These are phyloP conservation scores for Ilex paraguariensis DNA, from an alignment of 305 asterid species.

Conservation along the genomic window DNA sequence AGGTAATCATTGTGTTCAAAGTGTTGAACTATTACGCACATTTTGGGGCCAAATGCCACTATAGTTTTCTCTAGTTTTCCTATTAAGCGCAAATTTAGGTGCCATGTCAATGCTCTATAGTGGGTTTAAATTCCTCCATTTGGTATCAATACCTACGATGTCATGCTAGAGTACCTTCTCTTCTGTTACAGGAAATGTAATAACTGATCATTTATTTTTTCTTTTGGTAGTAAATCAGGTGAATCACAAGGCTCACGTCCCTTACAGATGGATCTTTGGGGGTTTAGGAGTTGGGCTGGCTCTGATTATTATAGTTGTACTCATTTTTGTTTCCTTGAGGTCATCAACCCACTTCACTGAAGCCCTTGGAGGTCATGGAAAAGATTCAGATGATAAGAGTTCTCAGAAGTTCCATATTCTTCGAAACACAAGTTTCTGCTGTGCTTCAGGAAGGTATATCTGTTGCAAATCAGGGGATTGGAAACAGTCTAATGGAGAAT, in stretches of 20 bases:
- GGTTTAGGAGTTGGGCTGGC: conserved; percentile 66
- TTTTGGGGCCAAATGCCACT: no score
- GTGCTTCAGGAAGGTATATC: conserved; percentile 65
- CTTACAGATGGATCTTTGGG: conserved; percentile 90
- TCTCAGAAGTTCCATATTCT: conserved; percentile 78
- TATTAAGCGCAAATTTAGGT: neutral
- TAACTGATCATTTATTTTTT: neutral
- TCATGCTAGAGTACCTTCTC: conserved; percentile 3
- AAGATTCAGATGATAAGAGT: conserved; percentile 46
- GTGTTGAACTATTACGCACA: neutral
- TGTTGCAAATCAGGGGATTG: conserved; percentile 52
- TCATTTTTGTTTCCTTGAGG: conserved; percentile 51
- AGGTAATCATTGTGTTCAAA: conserved; percentile 38
- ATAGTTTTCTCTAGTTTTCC: neutral
- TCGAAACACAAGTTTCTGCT: conserved; percentile 72
- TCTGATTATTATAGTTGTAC: conserved; percentile 40
- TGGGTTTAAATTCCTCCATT: no score
- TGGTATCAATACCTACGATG: neutral
- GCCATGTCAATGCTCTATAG: no score
- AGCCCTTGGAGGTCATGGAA: conserved; percentile 33
- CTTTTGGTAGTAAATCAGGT: conserved; percentile 37
- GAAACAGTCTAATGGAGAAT: conserved; percentile 51
- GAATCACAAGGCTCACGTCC: conserved; percentile 50
- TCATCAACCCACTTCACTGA: conserved; percentile 47
- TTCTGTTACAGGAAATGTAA: neutral